Evolutionary conservation across 805 yeast species (phyloP).

Genomic region (Candida xiaguanensis): DNA sequence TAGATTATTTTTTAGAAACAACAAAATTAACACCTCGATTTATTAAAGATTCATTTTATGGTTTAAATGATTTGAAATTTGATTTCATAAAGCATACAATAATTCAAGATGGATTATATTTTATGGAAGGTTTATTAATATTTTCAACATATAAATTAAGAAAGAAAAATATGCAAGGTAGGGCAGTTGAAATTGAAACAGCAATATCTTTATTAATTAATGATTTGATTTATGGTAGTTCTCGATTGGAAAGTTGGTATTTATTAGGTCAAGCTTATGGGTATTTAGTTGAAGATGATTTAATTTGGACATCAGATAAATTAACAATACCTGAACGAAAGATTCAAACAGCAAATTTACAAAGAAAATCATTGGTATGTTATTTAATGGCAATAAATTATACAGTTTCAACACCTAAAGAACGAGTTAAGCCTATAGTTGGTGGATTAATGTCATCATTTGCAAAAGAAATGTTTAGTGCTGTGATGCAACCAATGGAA

Average conservation of each 20-base stretch:
- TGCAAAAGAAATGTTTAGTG: slow-evolving; percentile 58
- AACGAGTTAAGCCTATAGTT: slow-evolving; percentile 30
- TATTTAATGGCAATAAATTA: slow-evolving; percentile 68
- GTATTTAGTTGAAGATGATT: slow-evolving; percentile 77
- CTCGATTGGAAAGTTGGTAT: slow-evolving; percentile 82
- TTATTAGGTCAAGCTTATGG: slow-evolving; percentile 78
- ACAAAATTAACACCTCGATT: slow-evolving; percentile 41
- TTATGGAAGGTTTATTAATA: slow-evolving; percentile 62
- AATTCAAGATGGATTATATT: slow-evolving; percentile 59
- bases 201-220: slow-evolving; percentile 61
- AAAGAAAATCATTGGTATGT: slow-evolving; percentile 67
- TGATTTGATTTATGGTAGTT: slow-evolving; percentile 65
- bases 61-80: slow-evolving; percentile 34
- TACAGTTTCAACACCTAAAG: slow-evolving; percentile 14
- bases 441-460: slow-evolving; percentile 49
- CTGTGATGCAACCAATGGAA: slow-evolving; percentile 60
- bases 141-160: slow-evolving; percentile 67
- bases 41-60: slow-evolving; percentile 51
- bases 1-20: slow-evolving; percentile 47
- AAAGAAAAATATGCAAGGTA: slow-evolving; percentile 73
- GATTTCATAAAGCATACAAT: slow-evolving; percentile 21
- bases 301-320: slow-evolving; percentile 90
- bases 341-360: slow-evolving; percentile 55
- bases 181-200: slow-evolving; percentile 75
- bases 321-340: slow-evolving; percentile 61